Percentiles rank a stretch among this genome's conserved stretches.
These are phyloP conservation scores for Articulospora tetracladia DNA, from an alignment of 495 filamentous ascomycete genomes.

Conservation along the genomic window DNA sequence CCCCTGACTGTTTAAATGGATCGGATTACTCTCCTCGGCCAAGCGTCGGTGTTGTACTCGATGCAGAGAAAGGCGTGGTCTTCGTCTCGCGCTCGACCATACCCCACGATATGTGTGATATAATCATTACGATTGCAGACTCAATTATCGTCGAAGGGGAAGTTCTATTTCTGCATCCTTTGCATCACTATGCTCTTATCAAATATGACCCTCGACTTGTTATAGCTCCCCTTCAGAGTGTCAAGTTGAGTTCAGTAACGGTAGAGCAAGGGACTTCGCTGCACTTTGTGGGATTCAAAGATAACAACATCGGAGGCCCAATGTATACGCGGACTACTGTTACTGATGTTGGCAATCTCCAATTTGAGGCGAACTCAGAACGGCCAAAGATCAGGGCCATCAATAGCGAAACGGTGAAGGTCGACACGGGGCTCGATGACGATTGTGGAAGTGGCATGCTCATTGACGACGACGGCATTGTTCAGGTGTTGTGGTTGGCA, in stretches of 20 bases:
- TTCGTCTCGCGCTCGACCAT: slow-evolving; percentile 90
- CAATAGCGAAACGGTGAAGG: slow-evolving; percentile 95
- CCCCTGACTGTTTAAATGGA: slow-evolving; percentile 94
- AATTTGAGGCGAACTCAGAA: slow-evolving; percentile 86
- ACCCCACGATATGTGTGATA: slow-evolving; percentile 94
- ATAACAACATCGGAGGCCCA: no score
- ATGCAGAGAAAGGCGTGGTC: slow-evolving; percentile 92
- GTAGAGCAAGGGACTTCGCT: slow-evolving; percentile 89
- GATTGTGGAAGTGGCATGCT: slow-evolving; percentile 96
- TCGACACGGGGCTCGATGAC: slow-evolving; percentile 83
- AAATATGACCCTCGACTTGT: slow-evolving; percentile 93
- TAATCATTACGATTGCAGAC: slow-evolving; percentile 91
- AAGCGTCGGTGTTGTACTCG: slow-evolving; percentile 91
- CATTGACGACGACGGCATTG: slow-evolving; percentile 81
- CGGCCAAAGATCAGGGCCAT: slow-evolving; percentile 92
- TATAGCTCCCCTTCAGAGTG: slow-evolving; percentile 86
- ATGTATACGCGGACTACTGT: slow-evolving; percentile 91
- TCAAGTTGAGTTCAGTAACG: slow-evolving; percentile 70
- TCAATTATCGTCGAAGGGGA: slow-evolving; percentile 91
- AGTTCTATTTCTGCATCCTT: slow-evolving; percentile 91
- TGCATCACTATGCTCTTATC: slow-evolving; percentile 94
- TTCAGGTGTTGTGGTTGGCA: slow-evolving; percentile 89
- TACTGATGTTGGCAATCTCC: slow-evolving; percentile 95
- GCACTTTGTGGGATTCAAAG: slow-evolving; percentile 97
- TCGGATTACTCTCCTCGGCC: slow-evolving; percentile 90